Conservation (phyloP, 1,139 yeast species). For the Hansenula anomala region DNA sequence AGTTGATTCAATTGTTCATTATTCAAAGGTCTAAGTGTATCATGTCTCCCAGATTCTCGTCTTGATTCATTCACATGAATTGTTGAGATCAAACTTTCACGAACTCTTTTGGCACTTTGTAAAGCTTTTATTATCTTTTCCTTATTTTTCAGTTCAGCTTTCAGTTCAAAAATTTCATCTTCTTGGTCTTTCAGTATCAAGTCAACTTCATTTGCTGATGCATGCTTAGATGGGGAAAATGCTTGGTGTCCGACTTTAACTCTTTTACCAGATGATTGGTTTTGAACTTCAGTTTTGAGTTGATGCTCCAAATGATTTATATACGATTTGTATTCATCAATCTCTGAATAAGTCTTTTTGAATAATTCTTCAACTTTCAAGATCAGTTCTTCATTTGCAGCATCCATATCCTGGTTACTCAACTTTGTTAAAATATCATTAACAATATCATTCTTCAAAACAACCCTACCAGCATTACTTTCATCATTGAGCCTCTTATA, state of each 20-base stretch:
- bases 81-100: slow-evolving; percentile 29
- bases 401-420: slow-evolving; percentile 11
- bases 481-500: slow-evolving; percentile 57
- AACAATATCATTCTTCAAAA: slow-evolving; percentile 49
- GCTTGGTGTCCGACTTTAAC: slow-evolving; percentile 4
- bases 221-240: slow-evolving; percentile 2
- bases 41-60: slow-evolving; percentile 9
- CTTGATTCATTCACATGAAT: slow-evolving; percentile 10
- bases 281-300: slow-evolving; percentile 25
- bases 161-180: slow-evolving; percentile 65
- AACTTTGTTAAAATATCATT: slow-evolving; percentile 34
- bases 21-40: slow-evolving; percentile 5
- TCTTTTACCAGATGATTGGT: background rate
- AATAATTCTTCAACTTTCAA: slow-evolving; percentile 26
- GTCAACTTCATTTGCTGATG: slow-evolving; percentile 15
- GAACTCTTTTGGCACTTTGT: slow-evolving; percentile 50
- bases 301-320: slow-evolving; percentile 58
- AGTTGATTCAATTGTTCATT: slow-evolving; percentile 1
- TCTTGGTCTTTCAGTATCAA: slow-evolving; percentile 51
- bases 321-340: slow-evolving; percentile 61
- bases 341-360: slow-evolving; percentile 31
- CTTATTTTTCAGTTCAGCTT: slow-evolving; percentile 58
- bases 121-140: slow-evolving; percentile 77
- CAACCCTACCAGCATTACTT: slow-evolving; percentile 48
- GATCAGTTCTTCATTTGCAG: slow-evolving; percentile 13